A percentile compares a stretch with the other conserved stretches of the same genome.
Conservation (phyloP, 352 stramenopile genomes). For the Pythium sp. region DNA sequence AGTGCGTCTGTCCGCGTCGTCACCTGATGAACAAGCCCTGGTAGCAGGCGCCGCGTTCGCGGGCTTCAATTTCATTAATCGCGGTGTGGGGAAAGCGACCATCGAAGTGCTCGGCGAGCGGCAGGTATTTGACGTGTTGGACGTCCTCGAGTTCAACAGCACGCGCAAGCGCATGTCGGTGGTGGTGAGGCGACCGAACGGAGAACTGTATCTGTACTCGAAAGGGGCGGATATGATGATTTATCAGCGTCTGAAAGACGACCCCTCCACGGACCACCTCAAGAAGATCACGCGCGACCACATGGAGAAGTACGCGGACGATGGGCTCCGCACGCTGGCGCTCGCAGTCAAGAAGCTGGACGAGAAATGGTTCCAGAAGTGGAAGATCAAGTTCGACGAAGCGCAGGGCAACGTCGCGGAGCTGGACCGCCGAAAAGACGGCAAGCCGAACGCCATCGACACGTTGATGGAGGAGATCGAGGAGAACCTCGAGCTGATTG, state of each 20-base stretch:
- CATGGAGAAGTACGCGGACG: constrained; percentile 82
- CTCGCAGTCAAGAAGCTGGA: constrained; percentile 71
- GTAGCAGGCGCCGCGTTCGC: constrained; percentile 68
- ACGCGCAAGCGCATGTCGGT: constrained; percentile 98
- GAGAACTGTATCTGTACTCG: constrained; percentile 62
- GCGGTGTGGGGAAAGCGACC: constrained; percentile 45
- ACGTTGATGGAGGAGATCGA: constrained; percentile 85
- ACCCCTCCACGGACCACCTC: constrained; percentile 43
- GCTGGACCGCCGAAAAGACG: constrained; percentile 80
- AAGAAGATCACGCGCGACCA: constrained; percentile 68
- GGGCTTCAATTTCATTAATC: constrained; percentile 69
- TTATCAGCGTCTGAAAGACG: constrained; percentile 68
- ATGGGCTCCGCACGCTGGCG: constrained; percentile 82
- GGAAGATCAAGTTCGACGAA: constrained; percentile 72
- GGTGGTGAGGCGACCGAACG: constrained; percentile 51
- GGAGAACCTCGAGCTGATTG: constrained; percentile 75
- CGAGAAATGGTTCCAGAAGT: constrained; percentile 68
- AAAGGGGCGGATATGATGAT: constrained; percentile 95
- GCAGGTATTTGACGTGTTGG: constrained; percentile 60
- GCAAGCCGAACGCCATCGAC: constrained; percentile 71
- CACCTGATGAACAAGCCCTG: constrained; percentile 82
- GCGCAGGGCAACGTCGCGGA: constrained; percentile 62
- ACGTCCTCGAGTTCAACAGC: constrained; percentile 88
- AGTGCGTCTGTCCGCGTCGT: constrained; percentile 69
- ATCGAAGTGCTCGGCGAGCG: constrained; percentile 33